Conservation (phyloP, 148 eudicot genomes). For the Bassia scoparia region DNA sequence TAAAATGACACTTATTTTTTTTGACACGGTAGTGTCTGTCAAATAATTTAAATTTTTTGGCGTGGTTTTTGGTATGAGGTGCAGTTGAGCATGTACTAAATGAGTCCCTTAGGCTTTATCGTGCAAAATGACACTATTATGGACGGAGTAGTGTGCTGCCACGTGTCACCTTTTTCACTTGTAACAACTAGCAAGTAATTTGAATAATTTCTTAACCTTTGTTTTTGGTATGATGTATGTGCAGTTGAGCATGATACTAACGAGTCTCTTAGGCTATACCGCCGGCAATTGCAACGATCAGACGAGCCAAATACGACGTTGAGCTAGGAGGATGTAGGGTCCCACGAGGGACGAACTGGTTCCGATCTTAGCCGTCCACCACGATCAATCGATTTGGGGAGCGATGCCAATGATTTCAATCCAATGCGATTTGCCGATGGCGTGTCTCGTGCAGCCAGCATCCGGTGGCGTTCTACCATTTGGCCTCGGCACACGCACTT, state of each 20-base stretch:
- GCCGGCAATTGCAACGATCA: constrained; percentile 76
- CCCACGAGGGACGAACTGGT: constrained; percentile 70
- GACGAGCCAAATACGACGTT: constrained; percentile 72
- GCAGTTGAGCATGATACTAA: constrained; percentile 85
- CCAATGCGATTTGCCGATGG: constrained; percentile 70
- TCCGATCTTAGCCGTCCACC: constrained; percentile 89
- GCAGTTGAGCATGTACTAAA: constrained; percentile 87
- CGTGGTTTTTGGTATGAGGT: constrained; percentile 17
- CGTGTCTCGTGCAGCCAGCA: constrained; percentile 78
- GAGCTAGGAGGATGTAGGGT: constrained; percentile 61
- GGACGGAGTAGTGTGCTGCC: no score
- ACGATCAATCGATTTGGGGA: constrained; percentile 69
- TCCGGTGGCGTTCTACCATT: constrained; percentile 82
- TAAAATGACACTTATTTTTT: no score
- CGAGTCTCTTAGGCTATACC: constrained; percentile 83
- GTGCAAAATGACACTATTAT: no score
- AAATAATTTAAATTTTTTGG: no score
- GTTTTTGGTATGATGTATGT: constrained; percentile 18
- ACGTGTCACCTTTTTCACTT: no score
- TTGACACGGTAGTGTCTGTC: no score
- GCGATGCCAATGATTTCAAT: constrained; percentile 69
- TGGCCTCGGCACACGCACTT: constrained; percentile 73
- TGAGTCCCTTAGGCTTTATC: constrained; percentile 68
- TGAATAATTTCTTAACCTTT: no score
- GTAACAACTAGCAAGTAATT: no score